Evolutionary conservation across 495 filamentous ascomycete species (phyloP), one percentile per base, ranked within the genome.

Genomic region (Choiromyces venosus): DNA sequence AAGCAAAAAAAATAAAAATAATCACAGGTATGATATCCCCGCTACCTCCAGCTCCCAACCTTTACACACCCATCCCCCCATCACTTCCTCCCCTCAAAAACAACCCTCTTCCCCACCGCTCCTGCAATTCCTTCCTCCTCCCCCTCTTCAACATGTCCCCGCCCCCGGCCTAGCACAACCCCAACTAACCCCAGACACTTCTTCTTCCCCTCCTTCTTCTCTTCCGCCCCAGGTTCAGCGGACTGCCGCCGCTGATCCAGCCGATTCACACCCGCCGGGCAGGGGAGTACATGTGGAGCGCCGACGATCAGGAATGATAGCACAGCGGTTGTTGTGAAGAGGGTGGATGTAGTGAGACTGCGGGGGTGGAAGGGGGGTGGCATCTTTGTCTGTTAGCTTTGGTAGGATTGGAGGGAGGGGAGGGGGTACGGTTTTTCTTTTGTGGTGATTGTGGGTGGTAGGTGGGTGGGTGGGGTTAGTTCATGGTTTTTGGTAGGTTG

Each of bases 281-380:
- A 99, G 1, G 95, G 95, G 65, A 99, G 87, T n/a, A 96, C 79
- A 80, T 99, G 95, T 37, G 95, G 95, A 68, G 97, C 85, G 61
- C 87, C 92, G 73, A 99, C 95, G 72, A 97, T 92, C 76, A 97
- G 86, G 81, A 99, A 96, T 75, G 91, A 92, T 35, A 92, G 88
- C n/a, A 91, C 85, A 44, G 97, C 86, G n/a, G 93, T 97, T n/a
- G 90, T 91, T 66, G 93, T 92, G 85, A 99, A 99, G 37, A 99
- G 90, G 37, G 93, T 93, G 67, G 89, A 92, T 73, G 95, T 99
- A 82, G 91, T 89, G 80, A 92, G 90, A 68, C 93, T 97, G 78
- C 93, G 89, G 9, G 95, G 95, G 83, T 99, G 95, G 38, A 99
- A 91, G 84, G 92, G 89, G 44, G 93, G 92, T 69, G 94, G 91